Conservation (phyloP, 2,329 filamentous ascomycete species). For the Xylariaceae sp. region DNA sequence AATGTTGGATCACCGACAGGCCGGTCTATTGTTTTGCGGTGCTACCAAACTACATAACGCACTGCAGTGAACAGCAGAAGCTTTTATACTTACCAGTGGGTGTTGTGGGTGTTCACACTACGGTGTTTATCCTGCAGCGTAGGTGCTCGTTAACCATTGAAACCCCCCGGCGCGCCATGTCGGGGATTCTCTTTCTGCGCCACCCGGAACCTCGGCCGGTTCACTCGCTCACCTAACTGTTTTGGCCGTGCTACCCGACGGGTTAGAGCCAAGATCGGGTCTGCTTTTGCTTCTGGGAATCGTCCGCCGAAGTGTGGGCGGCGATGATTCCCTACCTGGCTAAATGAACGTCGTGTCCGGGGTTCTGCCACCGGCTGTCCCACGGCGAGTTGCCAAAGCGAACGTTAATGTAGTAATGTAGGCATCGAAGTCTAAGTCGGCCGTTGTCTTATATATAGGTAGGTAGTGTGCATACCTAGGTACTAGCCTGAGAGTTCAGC, state of each 20-base stretch:
- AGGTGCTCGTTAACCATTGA: background rate
- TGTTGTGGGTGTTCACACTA: too few relatives aligned
- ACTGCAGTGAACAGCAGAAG: too few relatives aligned
- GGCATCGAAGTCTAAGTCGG: background rate
- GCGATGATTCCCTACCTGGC: constrained; percentile 30
- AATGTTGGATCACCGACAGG: background rate
- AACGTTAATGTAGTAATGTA: background rate
- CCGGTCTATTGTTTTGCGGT: background rate
- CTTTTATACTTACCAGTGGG: too few relatives aligned
- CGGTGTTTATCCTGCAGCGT: background rate
- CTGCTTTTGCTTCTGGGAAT: constrained; percentile 26
- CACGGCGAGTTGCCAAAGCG: constrained; percentile 3
- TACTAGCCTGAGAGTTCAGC: background rate
- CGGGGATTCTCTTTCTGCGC: constrained; percentile 1
- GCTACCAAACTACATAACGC: too few relatives aligned
- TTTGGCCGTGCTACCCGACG: constrained; percentile 24
- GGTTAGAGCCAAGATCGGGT: constrained; percentile 26
- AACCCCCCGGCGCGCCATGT: too few relatives aligned
- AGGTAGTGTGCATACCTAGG: background rate
- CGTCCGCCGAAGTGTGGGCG: constrained; percentile 29
- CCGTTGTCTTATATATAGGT: background rate
- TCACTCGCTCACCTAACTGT: constrained; percentile 24
- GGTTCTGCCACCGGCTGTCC: background rate
- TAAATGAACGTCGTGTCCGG: constrained; percentile 7
- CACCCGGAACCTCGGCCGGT: constrained; percentile 14